Evolutionary conservation across 345 rosid genomes (phyloP).

Genomic region (Sapria himalayana): DNA sequence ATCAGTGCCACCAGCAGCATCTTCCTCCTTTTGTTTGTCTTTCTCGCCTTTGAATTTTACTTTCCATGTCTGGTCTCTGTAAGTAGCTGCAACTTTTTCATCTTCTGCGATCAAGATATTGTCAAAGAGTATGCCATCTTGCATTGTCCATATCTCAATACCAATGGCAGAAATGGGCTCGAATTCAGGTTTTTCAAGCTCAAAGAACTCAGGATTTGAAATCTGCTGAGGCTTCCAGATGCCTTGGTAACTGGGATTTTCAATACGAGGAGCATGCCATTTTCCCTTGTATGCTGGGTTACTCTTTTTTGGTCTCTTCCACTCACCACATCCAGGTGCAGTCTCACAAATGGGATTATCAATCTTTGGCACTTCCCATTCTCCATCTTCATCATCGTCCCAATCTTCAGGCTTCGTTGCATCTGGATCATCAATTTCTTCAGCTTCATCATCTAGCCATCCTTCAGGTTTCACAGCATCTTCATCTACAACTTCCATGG

Average conservation of each 20-base stretch:
- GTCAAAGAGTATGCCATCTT: constrained; percentile 68
- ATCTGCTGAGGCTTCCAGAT: constrained; percentile 71
- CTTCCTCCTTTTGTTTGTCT: constrained; percentile 59
- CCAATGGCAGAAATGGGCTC: constrained; percentile 78
- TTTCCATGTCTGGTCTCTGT: constrained; percentile 34
- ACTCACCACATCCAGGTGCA: constrained; percentile 76
- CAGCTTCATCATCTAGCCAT: constrained; percentile 81
- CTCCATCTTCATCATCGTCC: constrained; percentile 93
- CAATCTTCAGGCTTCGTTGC: constrained; percentile 81
- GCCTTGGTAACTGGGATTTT: constrained; percentile 72
- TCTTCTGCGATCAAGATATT: constrained; percentile 46
- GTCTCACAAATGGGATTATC: constrained; percentile 60
- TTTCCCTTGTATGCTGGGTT: constrained; percentile 83
- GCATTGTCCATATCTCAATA: constrained; percentile 91
- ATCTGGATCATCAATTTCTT: constrained; percentile 72
- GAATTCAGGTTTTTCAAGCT: constrained; percentile 44
- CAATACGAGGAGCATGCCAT: constrained; percentile 60
- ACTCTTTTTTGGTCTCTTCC: constrained; percentile 67
- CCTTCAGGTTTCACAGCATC: constrained; percentile 85
- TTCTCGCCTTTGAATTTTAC: constrained; percentile 50
- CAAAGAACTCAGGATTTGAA: constrained; percentile 60
- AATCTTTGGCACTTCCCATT: constrained; percentile 75
- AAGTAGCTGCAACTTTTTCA: constrained; percentile 39
- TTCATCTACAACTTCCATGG: constrained; percentile 62
- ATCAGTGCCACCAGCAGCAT: constrained; percentile 30